phyloP scores from a whole-genome alignment of 352 stramenopile genomes.

The Thraustotheca clavata region DNA sequence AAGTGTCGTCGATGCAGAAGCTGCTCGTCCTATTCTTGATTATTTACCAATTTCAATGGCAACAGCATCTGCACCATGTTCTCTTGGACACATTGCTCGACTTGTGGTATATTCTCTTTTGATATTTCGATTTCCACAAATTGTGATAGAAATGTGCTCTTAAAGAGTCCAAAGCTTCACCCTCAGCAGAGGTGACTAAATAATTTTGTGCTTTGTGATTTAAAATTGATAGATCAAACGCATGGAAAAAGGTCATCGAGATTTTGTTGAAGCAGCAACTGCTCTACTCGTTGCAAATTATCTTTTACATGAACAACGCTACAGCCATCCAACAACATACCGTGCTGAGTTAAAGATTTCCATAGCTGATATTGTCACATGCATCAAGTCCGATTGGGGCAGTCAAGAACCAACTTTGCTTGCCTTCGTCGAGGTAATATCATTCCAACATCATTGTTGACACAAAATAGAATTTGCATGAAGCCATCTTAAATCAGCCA shows the following conservation, averaged over 20 bases:
- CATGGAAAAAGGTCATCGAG: not conserved
- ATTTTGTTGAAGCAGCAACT: not conserved
- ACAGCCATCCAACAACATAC: not conserved
- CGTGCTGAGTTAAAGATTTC: slow-evolving; percentile 2
- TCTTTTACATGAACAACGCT: slow-evolving; percentile 9
- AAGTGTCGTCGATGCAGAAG: not conserved
- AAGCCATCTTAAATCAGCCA: too few relatives aligned
- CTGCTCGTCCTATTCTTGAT: slow-evolving; percentile 8
- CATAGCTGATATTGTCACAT: not conserved
- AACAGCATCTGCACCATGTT: not conserved
- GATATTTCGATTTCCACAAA: too few relatives aligned
- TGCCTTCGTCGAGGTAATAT: not conserved
- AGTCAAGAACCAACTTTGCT: not conserved
- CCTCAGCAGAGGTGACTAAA: not conserved
- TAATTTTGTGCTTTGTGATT: not conserved
- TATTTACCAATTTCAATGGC: not conserved
- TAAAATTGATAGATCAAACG: not conserved
- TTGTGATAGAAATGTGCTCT: not conserved
- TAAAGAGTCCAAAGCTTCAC: not conserved
- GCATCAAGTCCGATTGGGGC: not conserved
- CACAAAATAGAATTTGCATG: too few relatives aligned
- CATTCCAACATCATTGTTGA: too few relatives aligned
- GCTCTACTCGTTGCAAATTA: slow-evolving; percentile 2
- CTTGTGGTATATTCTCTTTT: not conserved
- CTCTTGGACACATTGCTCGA: not conserved